phyloP scores from a whole-genome alignment of 23 red algal genomes.

The Agarophyton chilense region DNA sequence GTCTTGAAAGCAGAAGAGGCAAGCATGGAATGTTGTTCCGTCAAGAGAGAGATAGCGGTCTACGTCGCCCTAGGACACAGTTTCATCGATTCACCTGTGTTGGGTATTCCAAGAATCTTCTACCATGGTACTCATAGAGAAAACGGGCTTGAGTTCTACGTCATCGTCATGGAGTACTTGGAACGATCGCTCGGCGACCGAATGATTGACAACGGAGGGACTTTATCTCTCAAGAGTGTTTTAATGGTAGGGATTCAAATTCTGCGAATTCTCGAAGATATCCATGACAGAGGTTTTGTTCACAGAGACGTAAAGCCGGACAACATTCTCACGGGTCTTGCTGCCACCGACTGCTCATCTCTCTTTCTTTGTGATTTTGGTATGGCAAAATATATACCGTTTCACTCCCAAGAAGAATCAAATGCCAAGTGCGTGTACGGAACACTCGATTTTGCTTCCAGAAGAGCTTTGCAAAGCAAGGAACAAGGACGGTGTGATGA shows the following conservation, averaged over 20 bases:
- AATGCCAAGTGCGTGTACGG: conserved; percentile 1
- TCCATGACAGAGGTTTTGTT: conserved; percentile 62
- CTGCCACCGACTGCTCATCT: conserved; percentile 31
- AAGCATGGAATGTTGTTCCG: neutral
- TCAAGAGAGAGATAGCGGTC: conserved; percentile 13
- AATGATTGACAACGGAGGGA: conserved; percentile 2
- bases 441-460: conserved; percentile 6
- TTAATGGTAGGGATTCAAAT: conserved; percentile 36
- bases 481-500: conserved; percentile 11
- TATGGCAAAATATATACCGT: conserved; percentile 20
- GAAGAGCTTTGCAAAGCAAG: neutral
- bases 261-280: conserved; percentile 38
- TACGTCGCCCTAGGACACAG: conserved; percentile 5
- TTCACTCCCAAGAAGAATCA: neutral
- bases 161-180: conserved; percentile 21
- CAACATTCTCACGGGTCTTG: conserved; percentile 58
- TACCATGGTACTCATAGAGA: neutral
- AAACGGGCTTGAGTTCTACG: neutral
- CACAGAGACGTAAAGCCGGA: conserved; percentile 84
- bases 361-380: conserved; percentile 70
- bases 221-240: neutral
- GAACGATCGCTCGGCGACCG: neutral
- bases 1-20: conserved; percentile 10
- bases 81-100: conserved; percentile 8
- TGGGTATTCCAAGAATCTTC: conserved; percentile 10